phyloP scores from a whole-genome alignment of 1,284 basidiomycete species.

The Serendipita sp. region DNA sequence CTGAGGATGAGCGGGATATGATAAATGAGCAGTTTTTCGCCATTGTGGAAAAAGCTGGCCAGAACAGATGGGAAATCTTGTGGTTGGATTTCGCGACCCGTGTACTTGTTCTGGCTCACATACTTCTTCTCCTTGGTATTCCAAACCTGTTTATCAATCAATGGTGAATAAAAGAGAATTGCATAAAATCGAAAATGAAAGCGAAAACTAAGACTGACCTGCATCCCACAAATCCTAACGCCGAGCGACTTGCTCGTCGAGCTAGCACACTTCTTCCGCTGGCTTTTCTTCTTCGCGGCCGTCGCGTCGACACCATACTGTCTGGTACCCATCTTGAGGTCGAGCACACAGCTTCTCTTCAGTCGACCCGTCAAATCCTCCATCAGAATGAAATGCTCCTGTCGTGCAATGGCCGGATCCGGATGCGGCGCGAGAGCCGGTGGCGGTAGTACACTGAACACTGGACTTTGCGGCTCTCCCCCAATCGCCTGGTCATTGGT shows the following conservation, averaged over 20 bases:
- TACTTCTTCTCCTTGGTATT: constrained; percentile 71
- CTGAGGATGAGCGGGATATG: constrained; percentile 86
- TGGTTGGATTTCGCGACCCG: constrained; percentile 75
- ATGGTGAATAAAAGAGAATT: too few species aligned
- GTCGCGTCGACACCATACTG: constrained; percentile 97
- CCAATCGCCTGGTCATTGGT: too few species aligned
- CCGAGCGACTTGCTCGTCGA: constrained; percentile 88
- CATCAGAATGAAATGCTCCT: constrained; percentile 97
- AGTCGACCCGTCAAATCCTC: constrained; percentile 95
- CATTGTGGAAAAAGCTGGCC: constrained; percentile 75
- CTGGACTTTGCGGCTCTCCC: too few species aligned
- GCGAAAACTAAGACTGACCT: constrained; percentile 43
- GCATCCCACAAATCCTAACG: constrained; percentile 95
- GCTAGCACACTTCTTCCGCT: constrained; percentile 94
- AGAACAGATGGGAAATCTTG: constrained; percentile 77
- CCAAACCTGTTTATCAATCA: constrained; percentile 55
- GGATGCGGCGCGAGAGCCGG: constrained; percentile 21
- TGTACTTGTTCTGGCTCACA: constrained; percentile 93
- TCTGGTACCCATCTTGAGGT: constrained; percentile 97
- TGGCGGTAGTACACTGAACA: not conserved
- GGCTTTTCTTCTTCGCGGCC: constrained; percentile 86
- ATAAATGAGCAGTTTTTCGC: constrained; percentile 68
- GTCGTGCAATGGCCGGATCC: constrained; percentile 42
- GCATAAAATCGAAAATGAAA: not conserved
- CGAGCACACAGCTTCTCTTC: constrained; percentile 88